Evolutionary conservation across 2,329 filamentous ascomycete species (phyloP).

Genomic region (Pyrenochaeta sp.): DNA sequence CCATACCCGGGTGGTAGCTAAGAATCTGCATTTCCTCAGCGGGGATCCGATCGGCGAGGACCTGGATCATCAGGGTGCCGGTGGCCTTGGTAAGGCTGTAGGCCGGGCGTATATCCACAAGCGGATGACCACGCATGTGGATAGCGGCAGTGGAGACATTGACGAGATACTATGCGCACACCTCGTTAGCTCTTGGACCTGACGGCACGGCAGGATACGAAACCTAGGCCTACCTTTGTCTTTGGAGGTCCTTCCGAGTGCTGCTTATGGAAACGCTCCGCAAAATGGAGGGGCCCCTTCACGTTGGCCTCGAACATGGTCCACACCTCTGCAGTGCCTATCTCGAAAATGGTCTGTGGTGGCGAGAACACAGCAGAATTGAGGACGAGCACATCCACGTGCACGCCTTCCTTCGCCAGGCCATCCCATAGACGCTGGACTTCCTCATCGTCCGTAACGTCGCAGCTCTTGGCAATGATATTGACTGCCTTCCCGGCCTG

Average conservation of each 20-base stretch:
- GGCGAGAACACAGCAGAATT: slow-evolving; percentile 13
- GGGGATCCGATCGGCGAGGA: slow-evolving; percentile 3
- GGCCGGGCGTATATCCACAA: neutral
- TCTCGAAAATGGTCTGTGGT: neutral
- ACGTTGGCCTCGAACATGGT: slow-evolving; percentile 13
- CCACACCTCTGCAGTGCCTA: slow-evolving; percentile 12
- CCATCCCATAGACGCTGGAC: slow-evolving; percentile 10
- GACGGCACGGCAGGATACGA: no score
- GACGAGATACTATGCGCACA: slow-evolving; percentile 8
- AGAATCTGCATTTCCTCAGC: slow-evolving; percentile 13
- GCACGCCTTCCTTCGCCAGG: neutral
- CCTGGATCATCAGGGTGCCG: slow-evolving; percentile 9
- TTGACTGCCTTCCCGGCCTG: neutral
- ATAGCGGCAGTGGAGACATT: slow-evolving; percentile 13
- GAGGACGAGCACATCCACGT: slow-evolving; percentile 13
- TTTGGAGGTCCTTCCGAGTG: neutral
- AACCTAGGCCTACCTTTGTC: slow-evolving; percentile 7
- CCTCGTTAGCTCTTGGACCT: neutral
- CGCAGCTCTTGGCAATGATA: slow-evolving; percentile 6
- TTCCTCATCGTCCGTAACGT: slow-evolving; percentile 5
- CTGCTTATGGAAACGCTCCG: slow-evolving; percentile 11
- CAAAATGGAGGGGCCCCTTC: slow-evolving; percentile 8
- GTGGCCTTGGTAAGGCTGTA: slow-evolving; percentile 10
- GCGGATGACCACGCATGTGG: slow-evolving; percentile 3
- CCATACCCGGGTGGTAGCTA: slow-evolving; percentile 11